Evolutionary conservation across 2,329 filamentous ascomycete species (phyloP).

Genomic region (Didymosphaeria variabile): DNA sequence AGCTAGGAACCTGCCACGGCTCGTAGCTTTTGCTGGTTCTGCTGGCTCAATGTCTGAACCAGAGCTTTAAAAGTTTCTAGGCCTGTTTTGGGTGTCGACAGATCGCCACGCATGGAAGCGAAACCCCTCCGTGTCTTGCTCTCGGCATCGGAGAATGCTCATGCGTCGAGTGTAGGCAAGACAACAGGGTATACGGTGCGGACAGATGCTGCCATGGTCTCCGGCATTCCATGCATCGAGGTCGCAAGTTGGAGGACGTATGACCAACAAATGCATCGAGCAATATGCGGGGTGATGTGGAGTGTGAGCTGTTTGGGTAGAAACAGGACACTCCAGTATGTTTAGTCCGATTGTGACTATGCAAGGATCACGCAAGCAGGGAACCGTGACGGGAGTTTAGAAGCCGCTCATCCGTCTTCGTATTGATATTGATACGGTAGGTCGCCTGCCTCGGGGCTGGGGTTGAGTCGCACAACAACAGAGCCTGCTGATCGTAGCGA

Average conservation of each 20-base stretch:
- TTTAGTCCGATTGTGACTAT: neutral
- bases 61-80: neutral
- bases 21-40: neutral
- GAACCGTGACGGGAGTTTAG: too few species aligned
- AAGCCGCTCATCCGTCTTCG: constrained; percentile 29
- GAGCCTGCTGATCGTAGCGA: constrained; percentile 39
- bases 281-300: neutral
- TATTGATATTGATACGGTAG: constrained; percentile 45
- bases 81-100: neutral
- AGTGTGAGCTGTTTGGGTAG: neutral
- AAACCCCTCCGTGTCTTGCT: neutral
- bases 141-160: neutral
- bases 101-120: neutral
- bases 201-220: neutral
- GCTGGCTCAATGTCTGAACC: neutral
- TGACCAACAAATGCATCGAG: neutral
- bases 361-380: neutral
- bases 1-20: neutral
- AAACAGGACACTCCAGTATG: neutral
- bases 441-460: constrained; percentile 37
- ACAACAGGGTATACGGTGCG: neutral
- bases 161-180: neutral
- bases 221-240: neutral
- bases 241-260: neutral
- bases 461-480: constrained; percentile 41